phyloP scores from a whole-genome alignment of 202 grass and related monocot genomes.

The Schoenoplectus triqueter region DNA sequence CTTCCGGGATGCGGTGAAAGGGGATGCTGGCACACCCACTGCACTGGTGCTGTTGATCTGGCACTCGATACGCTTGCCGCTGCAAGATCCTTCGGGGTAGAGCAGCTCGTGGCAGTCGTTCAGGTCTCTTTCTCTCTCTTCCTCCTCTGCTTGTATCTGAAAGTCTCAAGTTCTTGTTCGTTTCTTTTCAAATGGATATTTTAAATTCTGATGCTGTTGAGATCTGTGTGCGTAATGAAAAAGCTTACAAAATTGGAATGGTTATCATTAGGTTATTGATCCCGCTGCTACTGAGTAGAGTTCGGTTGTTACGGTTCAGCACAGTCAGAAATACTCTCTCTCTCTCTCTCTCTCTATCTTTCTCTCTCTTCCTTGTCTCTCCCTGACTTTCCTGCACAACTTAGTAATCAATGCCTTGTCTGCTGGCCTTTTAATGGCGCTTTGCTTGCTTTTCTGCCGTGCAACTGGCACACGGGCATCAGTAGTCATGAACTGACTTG shows the following conservation, averaged over 20 bases:
- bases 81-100: conserved; percentile 89
- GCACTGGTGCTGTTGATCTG: conserved; percentile 92
- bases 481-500: conserved; percentile 69
- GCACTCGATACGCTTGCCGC: conserved; percentile 94
- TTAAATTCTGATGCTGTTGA: conserved; percentile 19
- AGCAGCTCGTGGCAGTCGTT: conserved; percentile 82
- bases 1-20: conserved; percentile 68
- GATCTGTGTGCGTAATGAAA: conserved; percentile 27
- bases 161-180: conserved; percentile 6
- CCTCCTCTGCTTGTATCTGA: conserved; percentile 14
- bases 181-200: background rate
- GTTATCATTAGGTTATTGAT: conserved; percentile 38
- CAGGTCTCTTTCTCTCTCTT: conserved; percentile 51
- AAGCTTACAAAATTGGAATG: conserved; percentile 21
- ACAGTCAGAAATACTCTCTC: background rate
- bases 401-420: conserved; percentile 39
- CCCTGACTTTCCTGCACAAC: conserved; percentile 18
- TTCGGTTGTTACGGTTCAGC: conserved; percentile 37
- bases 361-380: conserved; percentile 20
- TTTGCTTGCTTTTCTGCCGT: conserved; percentile 46
- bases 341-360: background rate
- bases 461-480: conserved; percentile 51
- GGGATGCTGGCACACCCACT: conserved; percentile 97
- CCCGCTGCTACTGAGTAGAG: background rate
- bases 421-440: conserved; percentile 42